Evolutionary conservation across 257 asterid species (phyloP).

Genomic region (Paulownia fortunei): DNA sequence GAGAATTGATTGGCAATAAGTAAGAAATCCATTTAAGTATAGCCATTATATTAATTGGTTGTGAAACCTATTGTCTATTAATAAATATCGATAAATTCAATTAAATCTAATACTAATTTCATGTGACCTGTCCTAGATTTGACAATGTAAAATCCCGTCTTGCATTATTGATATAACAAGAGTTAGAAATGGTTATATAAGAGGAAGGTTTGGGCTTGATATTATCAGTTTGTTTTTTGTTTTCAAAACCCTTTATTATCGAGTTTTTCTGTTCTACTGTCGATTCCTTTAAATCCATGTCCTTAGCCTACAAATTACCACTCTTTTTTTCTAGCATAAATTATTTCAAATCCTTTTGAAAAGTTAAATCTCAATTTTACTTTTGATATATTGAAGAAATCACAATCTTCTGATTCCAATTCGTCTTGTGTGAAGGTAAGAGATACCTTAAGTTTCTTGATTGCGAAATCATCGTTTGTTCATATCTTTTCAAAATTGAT

Average conservation of each 20-base stretch:
- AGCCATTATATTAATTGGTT: neutral
- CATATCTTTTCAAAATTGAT: too few relatives aligned
- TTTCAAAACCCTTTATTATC: too few relatives aligned
- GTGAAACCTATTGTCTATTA: neutral
- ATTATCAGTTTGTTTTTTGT: too few relatives aligned
- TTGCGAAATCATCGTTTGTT: too few relatives aligned
- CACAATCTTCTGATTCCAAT: too few relatives aligned
- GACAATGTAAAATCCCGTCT: neutral
- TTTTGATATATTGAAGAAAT: too few relatives aligned
- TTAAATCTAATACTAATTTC: neutral
- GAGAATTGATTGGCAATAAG: slow-evolving; percentile 15
- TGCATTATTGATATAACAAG: neutral
- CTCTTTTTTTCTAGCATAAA: too few relatives aligned
- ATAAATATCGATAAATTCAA: neutral
- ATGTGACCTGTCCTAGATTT: neutral
- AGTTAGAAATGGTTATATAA: neutral
- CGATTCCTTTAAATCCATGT: neutral
- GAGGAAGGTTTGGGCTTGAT: neutral
- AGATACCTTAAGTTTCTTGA: too few relatives aligned
- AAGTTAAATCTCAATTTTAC: too few relatives aligned
- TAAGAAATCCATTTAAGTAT: neutral
- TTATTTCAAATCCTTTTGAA: too few relatives aligned
- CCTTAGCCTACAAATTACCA: too few relatives aligned
- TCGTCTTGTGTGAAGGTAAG: too few relatives aligned
- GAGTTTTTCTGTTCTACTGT: neutral